Base-by-base conservation (phyloP, 805 yeast genomes). In the Vanderwaltozyma polyspora region DNA sequence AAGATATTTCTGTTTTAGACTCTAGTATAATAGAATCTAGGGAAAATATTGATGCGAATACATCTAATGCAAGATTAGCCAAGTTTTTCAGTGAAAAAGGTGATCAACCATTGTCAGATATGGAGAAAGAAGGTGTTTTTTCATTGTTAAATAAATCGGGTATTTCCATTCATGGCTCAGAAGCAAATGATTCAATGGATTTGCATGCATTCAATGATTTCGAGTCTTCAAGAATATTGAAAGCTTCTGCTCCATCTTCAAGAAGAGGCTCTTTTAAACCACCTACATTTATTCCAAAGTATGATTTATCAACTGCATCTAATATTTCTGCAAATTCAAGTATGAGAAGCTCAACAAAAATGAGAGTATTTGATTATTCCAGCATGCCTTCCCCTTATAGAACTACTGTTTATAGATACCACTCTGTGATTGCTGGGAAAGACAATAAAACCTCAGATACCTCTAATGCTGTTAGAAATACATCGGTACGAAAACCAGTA, bases 81-180 rank as follows among this genome's bases (percentile, higher is more conserved):
- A 72, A 67, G 19, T 83, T 84, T 51, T 83, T 83, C 55, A 65
- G 66, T n/a, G 63, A 60, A 29, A 83, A 81, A 52, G 94, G 94
- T n/a, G 71, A 75, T 36, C 59, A 59, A n/a, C 85, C 89, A 4
- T 62, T 84, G 40, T 65, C 76, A 11, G 84, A 77, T 17, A 64
- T 82, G 28, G 94, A 84, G 52, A 69, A 76, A 47, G 89, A 79
- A 55, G 93, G 93, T n/a, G 89, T 83, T 1, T 52, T 77, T 40
- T 71, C 86, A 5, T 56, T 82, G 13, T 62, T 71, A 39, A 60
- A 62, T 14, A 29, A 31, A 24, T 21, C 32, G 3, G 31, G n/a
- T 9, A 18, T 13, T 13, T 6, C 8, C n/a, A 10, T 6, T 17
- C 6, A 5, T 28, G 13, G 6, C 4, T 17, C 17, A 12, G 19